Evolutionary conservation across 495 filamentous ascomycete genomes (phyloP).

Genomic region (Aspergillus steynii): DNA sequence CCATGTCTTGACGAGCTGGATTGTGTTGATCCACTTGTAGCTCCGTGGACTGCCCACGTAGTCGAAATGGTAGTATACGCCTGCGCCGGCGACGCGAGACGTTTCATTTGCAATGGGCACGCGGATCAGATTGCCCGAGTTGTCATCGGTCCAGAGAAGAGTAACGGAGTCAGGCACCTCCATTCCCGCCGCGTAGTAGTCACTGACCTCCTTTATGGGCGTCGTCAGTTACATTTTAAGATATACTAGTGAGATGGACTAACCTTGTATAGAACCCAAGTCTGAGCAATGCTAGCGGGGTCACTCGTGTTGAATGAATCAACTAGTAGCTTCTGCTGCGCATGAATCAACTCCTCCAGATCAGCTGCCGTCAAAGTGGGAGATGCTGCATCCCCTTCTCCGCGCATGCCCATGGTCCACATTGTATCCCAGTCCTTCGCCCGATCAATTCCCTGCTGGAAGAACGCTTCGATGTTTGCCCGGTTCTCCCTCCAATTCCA

Average conservation of each 20-base stretch:
- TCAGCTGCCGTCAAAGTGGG: conserved; percentile 57
- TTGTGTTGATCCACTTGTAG: conserved; percentile 36
- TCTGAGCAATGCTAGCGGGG: conserved; percentile 61
- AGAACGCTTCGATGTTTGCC: conserved; percentile 63
- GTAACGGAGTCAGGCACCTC: conserved; percentile 71
- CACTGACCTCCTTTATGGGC: conserved; percentile 50
- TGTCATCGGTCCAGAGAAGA: conserved; percentile 74
- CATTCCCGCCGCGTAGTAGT: conserved; percentile 65
- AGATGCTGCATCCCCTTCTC: conserved; percentile 64
- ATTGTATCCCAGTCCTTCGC: conserved; percentile 64
- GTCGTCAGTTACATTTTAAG: too few species aligned
- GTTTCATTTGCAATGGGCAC: conserved; percentile 65
- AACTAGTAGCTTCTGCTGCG: conserved; percentile 57
- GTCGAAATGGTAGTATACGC: conserved; percentile 79
- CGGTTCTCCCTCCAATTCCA: conserved; percentile 72
- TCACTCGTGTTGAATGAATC: conserved; percentile 54
- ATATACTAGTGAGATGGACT: too few species aligned
- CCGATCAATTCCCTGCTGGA: conserved; percentile 63
- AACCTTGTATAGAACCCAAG: conserved; percentile 70
- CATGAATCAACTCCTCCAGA: conserved; percentile 58
- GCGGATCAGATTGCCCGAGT: conserved; percentile 68
- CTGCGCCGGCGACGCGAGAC: conserved; percentile 61
- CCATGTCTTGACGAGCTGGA: conserved; percentile 29
- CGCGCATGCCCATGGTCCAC: conserved; percentile 75
- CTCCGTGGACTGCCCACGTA: conserved; percentile 39